phyloP scores from a whole-genome alignment of 1,139 yeast genomes.

The Geotrichum armillariae region DNA sequence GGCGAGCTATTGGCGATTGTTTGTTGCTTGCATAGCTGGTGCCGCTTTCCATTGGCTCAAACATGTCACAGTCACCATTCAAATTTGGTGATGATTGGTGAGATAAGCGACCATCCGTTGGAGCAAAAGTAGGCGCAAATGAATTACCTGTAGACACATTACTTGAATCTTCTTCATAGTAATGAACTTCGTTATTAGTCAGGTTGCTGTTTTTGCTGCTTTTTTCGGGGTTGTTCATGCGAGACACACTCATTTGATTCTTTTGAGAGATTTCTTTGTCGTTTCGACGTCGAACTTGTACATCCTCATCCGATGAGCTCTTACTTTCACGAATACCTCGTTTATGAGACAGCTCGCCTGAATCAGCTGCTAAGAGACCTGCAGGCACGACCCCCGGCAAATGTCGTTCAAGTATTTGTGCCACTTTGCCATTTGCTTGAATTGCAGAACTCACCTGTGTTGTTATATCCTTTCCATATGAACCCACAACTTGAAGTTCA shows the following conservation, averaged over 20 bases:
- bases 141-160: neutral
- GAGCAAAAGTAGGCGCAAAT: neutral
- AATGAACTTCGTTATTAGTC: too few relatives aligned
- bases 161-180: too few relatives aligned
- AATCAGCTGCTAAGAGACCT: neutral
- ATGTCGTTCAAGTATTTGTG: neutral
- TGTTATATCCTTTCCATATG: slow-evolving; percentile 13
- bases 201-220: too few relatives aligned
- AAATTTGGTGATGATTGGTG: slow-evolving; percentile 1
- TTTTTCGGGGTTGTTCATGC: too few relatives aligned
- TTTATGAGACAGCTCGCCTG: slow-evolving; percentile 9
- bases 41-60: slow-evolving; percentile 7
- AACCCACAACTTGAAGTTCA: slow-evolving; percentile 15
- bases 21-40: slow-evolving; percentile 6
- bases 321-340: slow-evolving; percentile 14
- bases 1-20: neutral
- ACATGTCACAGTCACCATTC: slow-evolving; percentile 3
- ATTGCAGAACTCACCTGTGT: slow-evolving; percentile 10
- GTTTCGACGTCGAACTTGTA: too few relatives aligned
- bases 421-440: slow-evolving; percentile 4
- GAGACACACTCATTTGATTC: too few relatives aligned
- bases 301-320: too few relatives aligned
- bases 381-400: too few relatives aligned
- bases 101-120: neutral
- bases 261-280: too few relatives aligned